Percentiles rank a stretch among this genome's conserved stretches.
phyloP scores from a whole-genome alignment of 169 alveolate species.

The Plasmodium billcollinsi region DNA sequence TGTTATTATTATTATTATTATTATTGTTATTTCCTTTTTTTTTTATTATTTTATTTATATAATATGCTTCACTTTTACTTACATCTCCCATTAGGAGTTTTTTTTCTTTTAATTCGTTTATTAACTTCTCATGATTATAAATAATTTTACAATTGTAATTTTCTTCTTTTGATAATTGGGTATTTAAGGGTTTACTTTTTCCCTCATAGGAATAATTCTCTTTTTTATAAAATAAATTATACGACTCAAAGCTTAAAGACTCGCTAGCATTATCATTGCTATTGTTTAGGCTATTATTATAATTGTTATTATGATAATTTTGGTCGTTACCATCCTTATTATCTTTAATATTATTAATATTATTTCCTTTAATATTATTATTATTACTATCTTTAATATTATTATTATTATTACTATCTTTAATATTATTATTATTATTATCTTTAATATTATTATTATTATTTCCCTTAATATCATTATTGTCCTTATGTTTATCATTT shows the following conservation, averaged over 20 bases:
- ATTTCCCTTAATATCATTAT: background rate
- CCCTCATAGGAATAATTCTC: slow-evolving; percentile 2
- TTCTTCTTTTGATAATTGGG: background rate
- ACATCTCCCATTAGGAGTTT: slow-evolving; percentile 30
- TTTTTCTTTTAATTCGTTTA: slow-evolving; percentile 45
- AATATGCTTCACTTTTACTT: slow-evolving; percentile 50
- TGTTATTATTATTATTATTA: background rate
- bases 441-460: background rate
- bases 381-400: background rate
- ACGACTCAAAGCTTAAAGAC: slow-evolving; percentile 20
- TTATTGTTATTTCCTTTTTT: background rate
- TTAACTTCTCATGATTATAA: slow-evolving; percentile 18
- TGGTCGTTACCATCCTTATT: background rate
- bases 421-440: background rate
- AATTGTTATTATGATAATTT: background rate
- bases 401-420: background rate
- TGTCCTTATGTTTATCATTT: background rate
- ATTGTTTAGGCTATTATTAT: background rate
- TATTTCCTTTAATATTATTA: background rate
- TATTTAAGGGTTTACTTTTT: slow-evolving; percentile 8
- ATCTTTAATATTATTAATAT: background rate
- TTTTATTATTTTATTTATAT: slow-evolving; percentile 18
- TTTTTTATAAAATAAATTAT: slow-evolving; percentile 21
- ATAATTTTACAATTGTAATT: slow-evolving; percentile 4
- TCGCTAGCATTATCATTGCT: slow-evolving; percentile 3